Evolutionary conservation across 495 filamentous ascomycete species (phyloP).

Genomic region (Neurospora sp.): DNA sequence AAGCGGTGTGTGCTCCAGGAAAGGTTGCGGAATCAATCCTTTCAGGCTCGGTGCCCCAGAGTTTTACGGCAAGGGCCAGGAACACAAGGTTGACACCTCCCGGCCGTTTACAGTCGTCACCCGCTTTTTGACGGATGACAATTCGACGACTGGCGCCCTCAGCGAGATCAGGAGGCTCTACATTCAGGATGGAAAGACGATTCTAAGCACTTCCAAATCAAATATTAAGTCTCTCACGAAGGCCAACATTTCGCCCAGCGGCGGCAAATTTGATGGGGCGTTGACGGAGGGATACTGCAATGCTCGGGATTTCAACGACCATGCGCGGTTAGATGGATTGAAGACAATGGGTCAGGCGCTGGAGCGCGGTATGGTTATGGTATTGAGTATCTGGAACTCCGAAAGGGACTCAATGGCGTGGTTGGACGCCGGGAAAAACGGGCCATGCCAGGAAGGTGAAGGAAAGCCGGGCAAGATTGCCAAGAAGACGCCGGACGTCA

Average conservation of each 20-base stretch:
- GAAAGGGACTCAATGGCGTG: slow-evolving; percentile 49
- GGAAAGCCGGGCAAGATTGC: slow-evolving; percentile 41
- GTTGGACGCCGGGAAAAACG: slow-evolving; percentile 46
- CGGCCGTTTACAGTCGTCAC: slow-evolving; percentile 56
- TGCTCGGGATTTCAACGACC: slow-evolving; percentile 41
- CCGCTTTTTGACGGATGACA: slow-evolving; percentile 49
- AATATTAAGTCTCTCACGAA: slow-evolving; percentile 19
- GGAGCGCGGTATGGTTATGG: slow-evolving; percentile 53
- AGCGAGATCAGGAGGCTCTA: slow-evolving; percentile 51
- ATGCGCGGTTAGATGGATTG: slow-evolving; percentile 46
- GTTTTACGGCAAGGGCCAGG: slow-evolving; percentile 44
- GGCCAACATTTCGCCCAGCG: slow-evolving; percentile 21
- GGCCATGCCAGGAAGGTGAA: slow-evolving; percentile 49
- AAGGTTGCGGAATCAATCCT: slow-evolving; percentile 55
- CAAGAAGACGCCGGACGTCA: slow-evolving; percentile 33
- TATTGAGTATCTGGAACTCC: slow-evolving; percentile 56
- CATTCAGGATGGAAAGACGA: slow-evolving; percentile 48
- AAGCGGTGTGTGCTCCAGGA: slow-evolving; percentile 50
- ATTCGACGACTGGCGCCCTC: slow-evolving; percentile 38
- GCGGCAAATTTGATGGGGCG: slow-evolving; percentile 31
- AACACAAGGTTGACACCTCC: slow-evolving; percentile 46
- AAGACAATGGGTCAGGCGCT: slow-evolving; percentile 48
- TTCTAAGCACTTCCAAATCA: slow-evolving; percentile 27
- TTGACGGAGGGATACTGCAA: slow-evolving; percentile 50
- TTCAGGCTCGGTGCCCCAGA: slow-evolving; percentile 38